Conservation (phyloP, 495 filamentous ascomycete genomes). For the Talaromyces liani region DNA sequence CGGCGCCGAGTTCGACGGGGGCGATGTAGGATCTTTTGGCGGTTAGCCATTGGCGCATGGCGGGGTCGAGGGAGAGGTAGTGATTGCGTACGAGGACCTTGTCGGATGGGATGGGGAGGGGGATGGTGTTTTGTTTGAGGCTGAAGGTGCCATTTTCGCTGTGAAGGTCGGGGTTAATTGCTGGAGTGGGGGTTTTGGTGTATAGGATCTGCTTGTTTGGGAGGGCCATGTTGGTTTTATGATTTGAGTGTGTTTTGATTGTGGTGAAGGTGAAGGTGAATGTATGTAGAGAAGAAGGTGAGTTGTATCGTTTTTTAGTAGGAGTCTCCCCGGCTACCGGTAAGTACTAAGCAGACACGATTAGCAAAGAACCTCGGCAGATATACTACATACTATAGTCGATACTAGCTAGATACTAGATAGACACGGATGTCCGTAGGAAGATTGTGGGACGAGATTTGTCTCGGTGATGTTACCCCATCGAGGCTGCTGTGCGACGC, state of each 20-base stretch:
- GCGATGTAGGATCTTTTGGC: slow-evolving; percentile 59
- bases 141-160: slow-evolving; percentile 42
- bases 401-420: too few species aligned
- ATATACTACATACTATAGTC: not conserved
- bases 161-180: slow-evolving; percentile 33
- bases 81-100: slow-evolving; percentile 58
- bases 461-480: not conserved
- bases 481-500: not conserved
- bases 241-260: not conserved
- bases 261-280: not conserved
- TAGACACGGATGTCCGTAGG: not conserved
- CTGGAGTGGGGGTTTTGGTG: slow-evolving; percentile 27
- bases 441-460: not conserved
- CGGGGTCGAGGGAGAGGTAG: slow-evolving; percentile 72
- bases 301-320: not conserved
- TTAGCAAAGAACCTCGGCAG: not conserved
- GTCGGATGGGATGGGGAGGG: slow-evolving; percentile 42
- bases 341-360: not conserved
- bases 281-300: not conserved
- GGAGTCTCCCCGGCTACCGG: not conserved
- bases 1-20: slow-evolving; percentile 55
- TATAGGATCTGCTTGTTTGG: slow-evolving; percentile 38
- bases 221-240: slow-evolving; percentile 15
- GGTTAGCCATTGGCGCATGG: slow-evolving; percentile 73
- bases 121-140: slow-evolving; percentile 39